These are phyloP conservation scores for Lodderomyces beijingensis DNA, from an alignment of 1,139 yeast species.

Conservation along the genomic window DNA sequence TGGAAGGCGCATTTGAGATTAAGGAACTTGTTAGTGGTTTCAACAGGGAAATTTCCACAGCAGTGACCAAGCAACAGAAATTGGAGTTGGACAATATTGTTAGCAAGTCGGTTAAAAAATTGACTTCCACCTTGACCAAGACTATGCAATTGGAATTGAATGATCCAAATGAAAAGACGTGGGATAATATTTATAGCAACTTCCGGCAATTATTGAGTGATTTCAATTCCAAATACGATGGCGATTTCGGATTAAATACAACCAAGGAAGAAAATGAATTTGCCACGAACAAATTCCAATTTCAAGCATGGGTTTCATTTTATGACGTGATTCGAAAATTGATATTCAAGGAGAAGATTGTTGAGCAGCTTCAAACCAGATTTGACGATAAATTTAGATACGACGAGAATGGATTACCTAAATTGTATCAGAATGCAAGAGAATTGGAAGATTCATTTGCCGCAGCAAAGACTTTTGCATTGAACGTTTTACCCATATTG, in stretches of 20 bases:
- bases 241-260: conserved; percentile 62
- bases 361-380: conserved; percentile 55
- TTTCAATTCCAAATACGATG: conserved; percentile 18
- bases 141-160: conserved; percentile 31
- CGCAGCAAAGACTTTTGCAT: conserved; percentile 54
- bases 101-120: conserved; percentile 35
- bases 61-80: conserved; percentile 36
- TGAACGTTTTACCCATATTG: conserved; percentile 55
- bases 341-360: conserved; percentile 54
- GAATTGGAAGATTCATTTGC: conserved; percentile 69
- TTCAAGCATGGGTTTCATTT: conserved; percentile 63
- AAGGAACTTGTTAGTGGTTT: conserved; percentile 15
- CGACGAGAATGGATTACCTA: conserved; percentile 79
- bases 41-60: conserved; percentile 18
- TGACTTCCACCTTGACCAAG: conserved; percentile 37
- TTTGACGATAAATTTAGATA: conserved; percentile 84
- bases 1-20: conserved; percentile 20
- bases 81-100: conserved; percentile 42
- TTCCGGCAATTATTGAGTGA: conserved; percentile 41
- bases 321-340: conserved; percentile 56
- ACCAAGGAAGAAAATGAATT: conserved; percentile 34
- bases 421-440: conserved; percentile 68
- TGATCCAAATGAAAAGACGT: conserved; percentile 46
- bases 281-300: conserved; percentile 42
- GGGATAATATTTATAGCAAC: conserved; percentile 55